Evolutionary conservation across 78 protist species (phyloP).

Genomic region (Dictyostelium purpureum): DNA sequence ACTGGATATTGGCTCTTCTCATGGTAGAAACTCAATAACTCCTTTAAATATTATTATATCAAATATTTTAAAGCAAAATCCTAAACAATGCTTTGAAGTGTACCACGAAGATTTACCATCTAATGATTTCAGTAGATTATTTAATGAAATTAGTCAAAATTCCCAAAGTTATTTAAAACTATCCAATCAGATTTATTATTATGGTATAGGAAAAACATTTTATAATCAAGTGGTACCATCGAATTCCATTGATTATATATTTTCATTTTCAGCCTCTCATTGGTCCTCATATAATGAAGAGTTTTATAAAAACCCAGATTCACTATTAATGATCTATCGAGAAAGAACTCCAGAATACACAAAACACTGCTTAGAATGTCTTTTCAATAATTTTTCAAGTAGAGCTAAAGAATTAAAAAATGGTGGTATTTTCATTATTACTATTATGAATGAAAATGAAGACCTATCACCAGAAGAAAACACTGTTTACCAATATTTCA

Average conservation of each 20-base stretch:
- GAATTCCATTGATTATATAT: not conserved
- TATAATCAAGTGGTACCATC: constrained; percentile 7
- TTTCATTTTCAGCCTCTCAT: not conserved
- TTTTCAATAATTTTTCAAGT: not conserved
- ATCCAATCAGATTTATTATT: not conserved
- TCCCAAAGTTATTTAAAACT: not conserved
- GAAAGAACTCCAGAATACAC: not conserved
- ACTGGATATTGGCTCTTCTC: not conserved
- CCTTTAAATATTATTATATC: not conserved
- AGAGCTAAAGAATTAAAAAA: not conserved
- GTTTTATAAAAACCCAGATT: not conserved
- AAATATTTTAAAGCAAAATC: not conserved
- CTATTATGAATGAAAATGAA: not conserved
- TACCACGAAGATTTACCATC: constrained; percentile 17
- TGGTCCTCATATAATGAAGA: not conserved
- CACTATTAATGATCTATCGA: not conserved
- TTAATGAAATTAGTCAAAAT: not conserved
- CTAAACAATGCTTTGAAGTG: not conserved
- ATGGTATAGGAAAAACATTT: constrained; percentile 10
- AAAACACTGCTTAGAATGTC: not conserved
- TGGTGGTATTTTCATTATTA: not conserved
- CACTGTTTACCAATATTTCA: not conserved
- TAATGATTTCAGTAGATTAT: not conserved
- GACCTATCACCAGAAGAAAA: not conserved
- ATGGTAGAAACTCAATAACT: not conserved